A percentile compares a stretch with the other conserved stretches of the same genome.
Evolutionary conservation across 1,284 basidiomycete genomes (phyloP).

Genomic region (Thelephora terrestris): DNA sequence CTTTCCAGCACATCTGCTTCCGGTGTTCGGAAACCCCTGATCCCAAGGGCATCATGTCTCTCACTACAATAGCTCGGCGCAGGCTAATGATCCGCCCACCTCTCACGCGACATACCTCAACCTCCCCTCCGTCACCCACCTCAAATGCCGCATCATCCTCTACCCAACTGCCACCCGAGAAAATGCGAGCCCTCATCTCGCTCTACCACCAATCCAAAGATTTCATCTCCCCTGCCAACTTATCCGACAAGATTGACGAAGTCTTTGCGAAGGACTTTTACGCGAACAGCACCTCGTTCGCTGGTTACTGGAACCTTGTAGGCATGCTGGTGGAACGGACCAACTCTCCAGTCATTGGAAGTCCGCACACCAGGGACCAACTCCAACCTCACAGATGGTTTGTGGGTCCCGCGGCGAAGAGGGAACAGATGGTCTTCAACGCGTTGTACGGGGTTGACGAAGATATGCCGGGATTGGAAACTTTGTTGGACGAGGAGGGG

Average conservation of each 20-base stretch:
- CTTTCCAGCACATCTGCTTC: too few relatives aligned
- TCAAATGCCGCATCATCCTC: slow-evolving; percentile 7
- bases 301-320: slow-evolving; percentile 6
- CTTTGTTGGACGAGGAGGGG: slow-evolving; percentile 38
- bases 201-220: slow-evolving; percentile 61
- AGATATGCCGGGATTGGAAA: slow-evolving; percentile 43
- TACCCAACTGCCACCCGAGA: slow-evolving; percentile 38
- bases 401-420: slow-evolving; percentile 14
- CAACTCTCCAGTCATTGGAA: slow-evolving; percentile 29
- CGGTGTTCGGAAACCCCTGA: not conserved
- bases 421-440: slow-evolving; percentile 40
- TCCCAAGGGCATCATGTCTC: slow-evolving; percentile 6
- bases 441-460: slow-evolving; percentile 48
- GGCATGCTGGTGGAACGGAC: slow-evolving; percentile 16
- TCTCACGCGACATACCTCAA: slow-evolving; percentile 2
- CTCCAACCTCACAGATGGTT: slow-evolving; percentile 9
- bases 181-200: slow-evolving; percentile 59
- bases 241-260: slow-evolving; percentile 50
- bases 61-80: slow-evolving; percentile 4
- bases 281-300: slow-evolving; percentile 1
- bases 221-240: slow-evolving; percentile 61
- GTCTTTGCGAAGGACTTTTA: slow-evolving; percentile 32
- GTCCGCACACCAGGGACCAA: not conserved
- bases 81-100: not conserved
- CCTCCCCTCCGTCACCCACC: slow-evolving; percentile 1